These are phyloP conservation scores for Castanea crenata DNA, from an alignment of 306 rosid genomes.

Conservation along the genomic window DNA sequence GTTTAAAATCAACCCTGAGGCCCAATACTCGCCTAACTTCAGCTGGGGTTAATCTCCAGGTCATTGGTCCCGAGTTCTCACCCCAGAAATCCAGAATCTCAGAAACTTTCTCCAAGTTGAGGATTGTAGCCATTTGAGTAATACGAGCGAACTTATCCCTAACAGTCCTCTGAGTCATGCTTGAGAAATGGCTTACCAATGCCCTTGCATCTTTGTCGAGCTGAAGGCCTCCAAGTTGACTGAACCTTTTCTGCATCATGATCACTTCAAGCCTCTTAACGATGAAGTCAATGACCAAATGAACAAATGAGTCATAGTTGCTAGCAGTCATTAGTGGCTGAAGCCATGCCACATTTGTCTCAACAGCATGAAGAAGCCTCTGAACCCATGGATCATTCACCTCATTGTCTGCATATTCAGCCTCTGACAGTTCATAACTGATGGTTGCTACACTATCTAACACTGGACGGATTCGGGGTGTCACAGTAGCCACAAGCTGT, in stretches of 20 bases:
- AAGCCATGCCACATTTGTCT: conserved; percentile 79
- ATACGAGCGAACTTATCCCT: conserved; percentile 96
- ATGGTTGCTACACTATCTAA: conserved; percentile 81
- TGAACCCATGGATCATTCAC: conserved; percentile 99
- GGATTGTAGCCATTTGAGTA: conserved; percentile 92
- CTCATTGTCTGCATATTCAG: conserved; percentile 90
- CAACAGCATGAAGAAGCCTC: conserved; percentile 91
- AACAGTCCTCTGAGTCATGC: conserved; percentile 91
- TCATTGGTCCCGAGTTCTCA: conserved; percentile 97
- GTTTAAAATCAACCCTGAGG: conserved; percentile 89
- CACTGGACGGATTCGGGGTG: conserved; percentile 80
- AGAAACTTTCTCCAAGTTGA: conserved; percentile 92
- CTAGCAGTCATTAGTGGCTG: conserved; percentile 87
- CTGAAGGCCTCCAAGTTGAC: conserved; percentile 98
- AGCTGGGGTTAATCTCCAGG: conserved; percentile 97
- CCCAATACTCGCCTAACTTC: conserved; percentile 96
- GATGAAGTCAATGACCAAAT: conserved; percentile 77
- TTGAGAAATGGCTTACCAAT: conserved; percentile 87
- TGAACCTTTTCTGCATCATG: conserved; percentile 94
- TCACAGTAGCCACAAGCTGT: conserved; percentile 75
- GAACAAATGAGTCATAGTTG: conserved; percentile 79
- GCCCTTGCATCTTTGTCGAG: conserved; percentile 95
- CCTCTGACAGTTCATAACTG: conserved; percentile 87
- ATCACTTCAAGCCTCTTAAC: conserved; percentile 95
- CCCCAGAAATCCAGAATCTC: conserved; percentile 99